These are phyloP conservation scores for Amylocystis lapponica DNA, from an alignment of 768 basidiomycete genomes.

Conservation along the genomic window DNA sequence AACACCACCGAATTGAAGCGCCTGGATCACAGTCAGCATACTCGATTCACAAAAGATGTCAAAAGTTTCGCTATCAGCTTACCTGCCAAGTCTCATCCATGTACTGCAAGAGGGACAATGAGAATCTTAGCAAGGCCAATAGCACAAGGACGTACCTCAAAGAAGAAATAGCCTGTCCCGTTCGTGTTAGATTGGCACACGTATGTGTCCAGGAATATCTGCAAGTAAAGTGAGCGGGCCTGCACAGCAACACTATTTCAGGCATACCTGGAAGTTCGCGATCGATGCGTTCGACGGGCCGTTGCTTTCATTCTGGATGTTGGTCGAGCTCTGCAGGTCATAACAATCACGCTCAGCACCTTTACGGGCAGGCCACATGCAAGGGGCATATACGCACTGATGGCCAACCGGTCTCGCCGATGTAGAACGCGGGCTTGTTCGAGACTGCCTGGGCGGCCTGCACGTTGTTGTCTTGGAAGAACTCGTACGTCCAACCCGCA, in stretches of 20 bases:
- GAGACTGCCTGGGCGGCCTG: constrained; percentile 44
- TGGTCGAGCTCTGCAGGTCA: constrained; percentile 39
- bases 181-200: constrained; percentile 84
- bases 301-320: constrained; percentile 51
- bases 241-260: neutral
- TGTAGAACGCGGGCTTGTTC: constrained; percentile 78
- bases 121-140: constrained; percentile 3
- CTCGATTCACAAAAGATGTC: no score
- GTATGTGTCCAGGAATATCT: constrained; percentile 82
- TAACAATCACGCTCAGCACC: neutral
- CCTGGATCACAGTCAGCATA: no score
- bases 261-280: constrained; percentile 48
- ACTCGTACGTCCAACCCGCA: constrained; percentile 76
- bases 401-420: constrained; percentile 93
- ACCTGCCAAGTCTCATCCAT: constrained; percentile 85
- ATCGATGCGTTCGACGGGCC: constrained; percentile 63
- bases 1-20: constrained; percentile 70
- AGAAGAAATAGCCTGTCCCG: constrained; percentile 83
- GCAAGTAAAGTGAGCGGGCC: neutral
- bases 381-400: constrained; percentile 35
- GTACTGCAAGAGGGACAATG: constrained; percentile 35
- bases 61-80: no score
- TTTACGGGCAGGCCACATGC: neutral
- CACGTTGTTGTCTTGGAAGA: constrained; percentile 70
- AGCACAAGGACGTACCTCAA: constrained; percentile 45